Evolutionary conservation across 2,329 filamentous ascomycete species (phyloP).

Genomic region (Ophiosphaerella narmari): DNA sequence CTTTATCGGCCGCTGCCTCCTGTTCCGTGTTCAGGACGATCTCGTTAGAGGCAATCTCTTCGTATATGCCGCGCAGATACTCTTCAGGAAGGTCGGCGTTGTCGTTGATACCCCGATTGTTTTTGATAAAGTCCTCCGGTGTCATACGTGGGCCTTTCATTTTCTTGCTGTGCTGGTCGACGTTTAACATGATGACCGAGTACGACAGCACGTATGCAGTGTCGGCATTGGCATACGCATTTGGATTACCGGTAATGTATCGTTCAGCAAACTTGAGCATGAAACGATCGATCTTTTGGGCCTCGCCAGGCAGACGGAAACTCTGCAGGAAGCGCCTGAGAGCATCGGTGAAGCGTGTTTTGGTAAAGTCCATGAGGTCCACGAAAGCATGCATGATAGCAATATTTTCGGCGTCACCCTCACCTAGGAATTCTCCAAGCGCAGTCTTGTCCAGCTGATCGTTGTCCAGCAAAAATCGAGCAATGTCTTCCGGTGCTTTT

Average conservation of each 20-base stretch:
- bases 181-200: conserved; percentile 96
- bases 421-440: conserved; percentile 91
- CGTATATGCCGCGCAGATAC: conserved; percentile 85
- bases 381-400: conserved; percentile 99
- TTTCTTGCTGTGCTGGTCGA: conserved; percentile 90
- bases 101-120: conserved; percentile 98
- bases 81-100: conserved; percentile 91
- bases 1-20: conserved; percentile 82
- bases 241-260: conserved; percentile 92
- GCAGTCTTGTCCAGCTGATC: conserved; percentile 88
- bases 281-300: conserved; percentile 98
- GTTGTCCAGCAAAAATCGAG: conserved; percentile 77
- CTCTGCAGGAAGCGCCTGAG: conserved; percentile 90
- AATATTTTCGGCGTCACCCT: conserved; percentile 90
- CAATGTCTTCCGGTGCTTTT: conserved; percentile 79
- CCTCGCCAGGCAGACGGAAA: conserved; percentile 92
- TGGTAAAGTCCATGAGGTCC: conserved; percentile 89
- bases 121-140: conserved; percentile 97
- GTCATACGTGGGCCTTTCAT: conserved; percentile 84
- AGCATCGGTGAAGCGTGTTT: conserved; percentile 90
- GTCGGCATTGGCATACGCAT: conserved; percentile 96
- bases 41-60: conserved; percentile 89
- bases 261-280: conserved; percentile 99
- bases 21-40: conserved; percentile 94
- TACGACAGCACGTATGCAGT: conserved; percentile 96